Percentiles rank a stretch among this genome's conserved stretches.
Conservation (phyloP, 2,329 filamentous ascomycete species). For the Drechslerella dactyloides region DNA sequence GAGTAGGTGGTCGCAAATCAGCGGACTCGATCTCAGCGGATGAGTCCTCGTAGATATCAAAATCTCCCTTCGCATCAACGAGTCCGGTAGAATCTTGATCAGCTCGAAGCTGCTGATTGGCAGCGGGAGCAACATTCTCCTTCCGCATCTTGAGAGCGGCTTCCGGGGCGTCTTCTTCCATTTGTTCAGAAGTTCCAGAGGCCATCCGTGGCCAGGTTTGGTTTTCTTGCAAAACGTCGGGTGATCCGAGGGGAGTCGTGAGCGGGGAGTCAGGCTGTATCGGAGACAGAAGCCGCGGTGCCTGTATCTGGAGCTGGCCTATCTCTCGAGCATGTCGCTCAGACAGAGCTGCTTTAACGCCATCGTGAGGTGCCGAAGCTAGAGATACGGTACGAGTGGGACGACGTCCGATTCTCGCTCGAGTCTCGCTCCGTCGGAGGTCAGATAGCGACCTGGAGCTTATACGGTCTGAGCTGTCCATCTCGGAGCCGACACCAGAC, state of each 20-base stretch:
- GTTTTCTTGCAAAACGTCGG: background rate
- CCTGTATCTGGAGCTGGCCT: background rate
- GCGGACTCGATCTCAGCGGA: background rate
- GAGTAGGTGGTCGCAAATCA: background rate
- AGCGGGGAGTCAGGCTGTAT: background rate
- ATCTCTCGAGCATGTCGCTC: background rate
- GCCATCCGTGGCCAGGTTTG: background rate
- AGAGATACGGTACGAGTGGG: conserved; percentile 17
- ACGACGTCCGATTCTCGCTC: background rate
- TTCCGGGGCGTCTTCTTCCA: background rate
- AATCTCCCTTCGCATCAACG: background rate
- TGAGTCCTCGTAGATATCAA: background rate
- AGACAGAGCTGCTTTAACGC: background rate
- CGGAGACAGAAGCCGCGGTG: background rate
- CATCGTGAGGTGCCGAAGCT: background rate
- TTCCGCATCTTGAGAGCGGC: conserved; percentile 9
- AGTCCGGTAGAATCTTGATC: background rate
- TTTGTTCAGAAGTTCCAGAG: background rate
- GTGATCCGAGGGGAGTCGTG: background rate
- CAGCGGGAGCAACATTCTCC: conserved; percentile 26
- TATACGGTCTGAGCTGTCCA: background rate
- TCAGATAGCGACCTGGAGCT: conserved; percentile 25
- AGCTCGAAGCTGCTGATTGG: background rate
- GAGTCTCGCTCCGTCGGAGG: background rate
- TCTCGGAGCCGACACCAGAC: conserved; percentile 3